Conservation (phyloP, 257 asterid genomes). For the Ophiorrhiza pumila region DNA sequence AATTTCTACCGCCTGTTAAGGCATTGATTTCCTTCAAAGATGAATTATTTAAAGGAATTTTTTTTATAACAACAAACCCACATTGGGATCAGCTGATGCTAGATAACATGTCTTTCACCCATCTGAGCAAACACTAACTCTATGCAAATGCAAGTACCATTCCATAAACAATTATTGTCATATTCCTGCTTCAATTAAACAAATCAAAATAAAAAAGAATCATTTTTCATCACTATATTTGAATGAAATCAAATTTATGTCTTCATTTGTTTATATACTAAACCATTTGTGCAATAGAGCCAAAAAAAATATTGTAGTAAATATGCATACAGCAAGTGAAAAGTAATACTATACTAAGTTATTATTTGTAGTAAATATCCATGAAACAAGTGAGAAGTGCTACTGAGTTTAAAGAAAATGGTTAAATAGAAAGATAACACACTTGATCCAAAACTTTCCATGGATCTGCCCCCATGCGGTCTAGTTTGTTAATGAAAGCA, state of each 20-base stretch:
- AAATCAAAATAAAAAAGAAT: not conserved
- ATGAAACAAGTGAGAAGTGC: not conserved
- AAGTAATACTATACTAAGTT: not conserved
- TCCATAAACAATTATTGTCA: too few species aligned
- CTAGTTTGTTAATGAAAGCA: slow-evolving; percentile 95
- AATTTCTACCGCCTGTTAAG: too few species aligned
- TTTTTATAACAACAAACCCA: not conserved
- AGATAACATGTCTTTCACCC: not conserved
- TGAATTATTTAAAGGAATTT: too few species aligned
- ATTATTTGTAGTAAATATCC: not conserved
- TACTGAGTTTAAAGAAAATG: not conserved
- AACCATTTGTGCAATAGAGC: not conserved
- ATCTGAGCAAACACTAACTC: not conserved
- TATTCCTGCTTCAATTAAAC: not conserved
- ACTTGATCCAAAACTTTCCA: slow-evolving; percentile 98
- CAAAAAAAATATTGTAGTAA: not conserved
- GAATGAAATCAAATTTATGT: not conserved
- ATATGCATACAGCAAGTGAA: not conserved
- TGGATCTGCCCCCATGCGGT: slow-evolving; percentile 99
- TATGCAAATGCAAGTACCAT: too few species aligned
- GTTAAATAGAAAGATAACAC: slow-evolving; percentile 10
- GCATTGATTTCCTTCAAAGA: not conserved
- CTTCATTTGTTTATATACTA: not conserved
- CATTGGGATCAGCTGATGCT: not conserved
- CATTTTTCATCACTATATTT: not conserved